Conservation (phyloP, 2,329 filamentous ascomycete genomes). For the Diplocarpon mali region DNA sequence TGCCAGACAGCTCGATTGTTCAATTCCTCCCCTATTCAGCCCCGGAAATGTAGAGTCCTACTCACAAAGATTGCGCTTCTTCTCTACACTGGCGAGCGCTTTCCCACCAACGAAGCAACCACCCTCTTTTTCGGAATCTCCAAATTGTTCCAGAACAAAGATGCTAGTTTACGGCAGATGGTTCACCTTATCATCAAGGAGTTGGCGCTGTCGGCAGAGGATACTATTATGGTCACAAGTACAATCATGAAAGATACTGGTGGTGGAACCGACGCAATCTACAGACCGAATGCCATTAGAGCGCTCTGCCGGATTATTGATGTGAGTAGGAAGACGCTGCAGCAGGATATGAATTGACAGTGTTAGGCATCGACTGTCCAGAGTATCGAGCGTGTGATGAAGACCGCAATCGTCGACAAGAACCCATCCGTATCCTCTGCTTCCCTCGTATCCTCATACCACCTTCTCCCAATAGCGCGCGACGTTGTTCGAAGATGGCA, state of each 20-base stretch:
- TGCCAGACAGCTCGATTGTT: slow-evolving; percentile 72
- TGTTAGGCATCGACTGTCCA: slow-evolving; percentile 81
- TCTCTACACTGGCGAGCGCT: slow-evolving; percentile 92
- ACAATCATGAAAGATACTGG: slow-evolving; percentile 99
- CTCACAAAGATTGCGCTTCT: slow-evolving; percentile 95
- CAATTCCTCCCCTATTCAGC: slow-evolving; percentile 94
- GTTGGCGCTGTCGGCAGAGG: slow-evolving; percentile 85
- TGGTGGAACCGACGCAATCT: slow-evolving; percentile 86
- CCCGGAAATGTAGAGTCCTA: slow-evolving; percentile 92
- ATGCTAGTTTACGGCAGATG: slow-evolving; percentile 96
- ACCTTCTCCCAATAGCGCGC: slow-evolving; percentile 88
- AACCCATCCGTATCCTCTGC: slow-evolving; percentile 95
- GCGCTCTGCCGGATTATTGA: slow-evolving; percentile 95
- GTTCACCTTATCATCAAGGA: slow-evolving; percentile 98
- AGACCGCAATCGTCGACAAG: slow-evolving; percentile 98
- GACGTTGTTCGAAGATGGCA: slow-evolving; percentile 97
- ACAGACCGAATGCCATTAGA: slow-evolving; percentile 90
- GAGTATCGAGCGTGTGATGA: slow-evolving; percentile 96
- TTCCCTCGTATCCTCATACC: slow-evolving; percentile 91
- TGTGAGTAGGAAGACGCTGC: slow-evolving; percentile 39
- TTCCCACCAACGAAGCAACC: slow-evolving; percentile 94
- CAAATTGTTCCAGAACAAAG: slow-evolving; percentile 99
- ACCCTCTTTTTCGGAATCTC: slow-evolving; percentile 98
- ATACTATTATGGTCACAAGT: slow-evolving; percentile 99
- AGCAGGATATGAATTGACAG: slow-evolving; percentile 19